These are phyloP conservation scores for Hypsizygus marmoreus DNA, from an alignment of 768 basidiomycete genomes.

Conservation along the genomic window DNA sequence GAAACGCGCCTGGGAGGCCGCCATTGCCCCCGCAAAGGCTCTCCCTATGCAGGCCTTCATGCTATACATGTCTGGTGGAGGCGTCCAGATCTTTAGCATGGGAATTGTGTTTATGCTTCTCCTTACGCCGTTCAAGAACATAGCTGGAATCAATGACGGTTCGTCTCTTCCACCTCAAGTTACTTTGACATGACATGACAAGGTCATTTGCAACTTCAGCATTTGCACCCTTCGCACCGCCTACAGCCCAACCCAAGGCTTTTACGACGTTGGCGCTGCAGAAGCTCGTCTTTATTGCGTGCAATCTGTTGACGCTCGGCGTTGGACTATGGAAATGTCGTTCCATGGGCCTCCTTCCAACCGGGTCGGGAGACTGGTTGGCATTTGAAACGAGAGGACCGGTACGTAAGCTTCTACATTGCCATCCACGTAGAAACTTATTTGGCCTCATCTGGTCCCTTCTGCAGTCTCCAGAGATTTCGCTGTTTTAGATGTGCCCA, in stretches of 20 bases:
- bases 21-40: conserved; percentile 82
- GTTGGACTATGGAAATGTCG: conserved; percentile 94
- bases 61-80: conserved; percentile 97
- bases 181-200: neutral
- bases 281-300: conserved; percentile 69
- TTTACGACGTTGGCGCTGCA: conserved; percentile 63
- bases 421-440: neutral
- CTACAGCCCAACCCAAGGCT: conserved; percentile 52
- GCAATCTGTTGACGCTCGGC: conserved; percentile 75
- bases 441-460: neutral
- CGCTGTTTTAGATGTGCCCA: too few relatives aligned
- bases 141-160: conserved; percentile 80
- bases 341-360: conserved; percentile 88
- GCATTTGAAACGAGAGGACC: conserved; percentile 83
- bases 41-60: conserved; percentile 98
- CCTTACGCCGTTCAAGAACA: conserved; percentile 81
- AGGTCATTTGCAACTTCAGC: conserved; percentile 38
- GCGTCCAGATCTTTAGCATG: conserved; percentile 96
- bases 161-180: conserved; percentile 23
- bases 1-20: conserved; percentile 85
- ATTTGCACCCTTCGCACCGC: conserved; percentile 74
- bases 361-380: conserved; percentile 92
- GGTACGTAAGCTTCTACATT: conserved; percentile 48
- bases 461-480: conserved; percentile 15
- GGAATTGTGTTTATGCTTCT: conserved; percentile 95